Evolutionary conservation across 2,329 filamentous ascomycete species (phyloP), one percentile per base, ranked within the genome.

Genomic region (Curvularia spicifera): DNA sequence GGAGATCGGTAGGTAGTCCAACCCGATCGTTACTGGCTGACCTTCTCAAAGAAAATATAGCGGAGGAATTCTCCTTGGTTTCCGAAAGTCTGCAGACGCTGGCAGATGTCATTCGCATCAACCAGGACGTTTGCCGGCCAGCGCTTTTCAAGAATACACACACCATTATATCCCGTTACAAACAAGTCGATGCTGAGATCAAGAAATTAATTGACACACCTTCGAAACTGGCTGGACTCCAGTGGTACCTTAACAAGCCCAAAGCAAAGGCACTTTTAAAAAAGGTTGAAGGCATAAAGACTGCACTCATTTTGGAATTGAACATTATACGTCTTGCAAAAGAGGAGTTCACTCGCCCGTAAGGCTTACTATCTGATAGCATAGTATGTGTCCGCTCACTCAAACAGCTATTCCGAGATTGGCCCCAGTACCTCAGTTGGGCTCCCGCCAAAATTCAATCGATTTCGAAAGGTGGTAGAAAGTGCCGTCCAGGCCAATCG

Each of bases 271-370:
- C 42, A 7, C 52, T 66, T 31, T 20, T 70, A 35, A 63, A 65
- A 40, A 66, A 65, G 29, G 40, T 70, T 12, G 68, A 70, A 28
- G 53, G 63, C 28, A 65, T 70, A 40, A 69, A 69, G 44, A 45
- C 57, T 1, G 45, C 55, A 2, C 56, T 69, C 29, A 59, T 49
- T 3, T 37, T 70, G 15, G 55, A 61, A 3, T 5, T 68, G 6
- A 55, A 42, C 13, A 56, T 67, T 2, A 44, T 69, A 8, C 52
- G 56, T 2, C 55, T 69, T 24, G 63, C 66, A 6, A 54, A 39
- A 37, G 65, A 69, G 31, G 59, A 64, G 46, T 2, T 20, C 4
- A 35, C 7, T 37, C 49, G 54, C 6, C n/a, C 43, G 50, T 57
- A 43, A 48, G n/a, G n/a, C n/a, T n/a, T n/a, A n/a, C n/a, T n/a